Percentiles rank a stretch among this genome's conserved stretches.
phyloP scores from a whole-genome alignment of 331 rosid genomes.

The Rhamnella rubrinervis region DNA sequence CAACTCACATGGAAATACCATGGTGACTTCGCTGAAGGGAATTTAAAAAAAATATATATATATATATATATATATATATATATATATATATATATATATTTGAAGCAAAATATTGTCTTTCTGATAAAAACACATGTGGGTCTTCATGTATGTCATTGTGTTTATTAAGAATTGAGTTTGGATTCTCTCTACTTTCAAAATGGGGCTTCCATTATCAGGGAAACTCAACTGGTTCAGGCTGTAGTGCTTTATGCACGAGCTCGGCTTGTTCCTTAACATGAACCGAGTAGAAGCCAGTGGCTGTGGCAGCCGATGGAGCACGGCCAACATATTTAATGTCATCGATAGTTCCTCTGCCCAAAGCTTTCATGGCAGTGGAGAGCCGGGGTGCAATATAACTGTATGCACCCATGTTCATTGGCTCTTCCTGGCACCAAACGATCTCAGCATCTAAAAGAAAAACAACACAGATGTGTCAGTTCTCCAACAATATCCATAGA shows the following conservation, averaged over 20 bases:
- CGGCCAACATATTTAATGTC: slow-evolving; percentile 83
- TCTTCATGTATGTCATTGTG: background rate
- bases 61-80: background rate
- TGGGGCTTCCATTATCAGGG: slow-evolving; percentile 27
- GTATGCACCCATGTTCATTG: slow-evolving; percentile 97
- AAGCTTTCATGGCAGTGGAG: slow-evolving; percentile 63
- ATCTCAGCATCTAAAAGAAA: slow-evolving; percentile 75
- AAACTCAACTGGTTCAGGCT: slow-evolving; percentile 56
- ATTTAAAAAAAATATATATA: background rate
- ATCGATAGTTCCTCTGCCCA: slow-evolving; percentile 68
- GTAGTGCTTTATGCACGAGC: slow-evolving; percentile 76
- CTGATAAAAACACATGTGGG: background rate
- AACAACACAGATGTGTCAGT: slow-evolving; percentile 17
- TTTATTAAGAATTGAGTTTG: background rate
- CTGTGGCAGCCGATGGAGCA: slow-evolving; percentile 91
- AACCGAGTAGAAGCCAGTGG: slow-evolving; percentile 82
- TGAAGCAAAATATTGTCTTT: background rate
- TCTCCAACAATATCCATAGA: background rate
- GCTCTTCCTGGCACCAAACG: slow-evolving; percentile 98
- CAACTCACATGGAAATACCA: slow-evolving; percentile 11
- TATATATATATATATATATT: background rate
- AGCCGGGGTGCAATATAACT: slow-evolving; percentile 69
- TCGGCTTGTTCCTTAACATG: slow-evolving; percentile 87
- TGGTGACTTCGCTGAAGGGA: background rate
- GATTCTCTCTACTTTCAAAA: background rate